phyloP scores from a whole-genome alignment of 2,329 filamentous ascomycete species.

The Fusarium veterinarium region DNA sequence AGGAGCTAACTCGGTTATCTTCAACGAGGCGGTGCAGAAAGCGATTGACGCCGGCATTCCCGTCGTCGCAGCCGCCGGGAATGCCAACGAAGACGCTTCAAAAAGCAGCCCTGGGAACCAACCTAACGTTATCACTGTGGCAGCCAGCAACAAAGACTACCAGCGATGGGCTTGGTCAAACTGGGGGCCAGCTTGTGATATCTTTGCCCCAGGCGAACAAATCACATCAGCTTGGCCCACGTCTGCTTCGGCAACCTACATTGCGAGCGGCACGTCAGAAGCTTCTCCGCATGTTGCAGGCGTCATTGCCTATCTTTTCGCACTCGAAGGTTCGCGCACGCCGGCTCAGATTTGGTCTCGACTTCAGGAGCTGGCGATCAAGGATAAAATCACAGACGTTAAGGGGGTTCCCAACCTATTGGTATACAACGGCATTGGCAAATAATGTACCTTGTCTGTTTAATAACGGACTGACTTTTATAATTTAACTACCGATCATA shows the following conservation, averaged over 20 bases:
- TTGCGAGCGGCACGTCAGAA: constrained; percentile 28
- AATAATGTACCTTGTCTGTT: background rate
- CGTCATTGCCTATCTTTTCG: constrained; percentile 33
- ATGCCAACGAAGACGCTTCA: constrained; percentile 18
- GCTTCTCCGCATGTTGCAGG: constrained; percentile 40
- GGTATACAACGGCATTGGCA: constrained; percentile 31
- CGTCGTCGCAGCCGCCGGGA: constrained; percentile 52
- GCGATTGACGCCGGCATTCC: constrained; percentile 43
- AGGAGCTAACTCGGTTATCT: background rate
- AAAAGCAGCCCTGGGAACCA: constrained; percentile 27
- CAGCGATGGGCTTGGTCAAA: constrained; percentile 56
- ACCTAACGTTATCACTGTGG: constrained; percentile 42
- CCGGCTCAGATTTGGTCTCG: constrained; percentile 10
- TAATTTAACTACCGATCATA: constrained; percentile 4
- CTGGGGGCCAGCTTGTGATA: constrained; percentile 48
- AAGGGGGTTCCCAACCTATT: constrained; percentile 28
- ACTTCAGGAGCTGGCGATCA: constrained; percentile 22
- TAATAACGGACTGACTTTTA: rapidly evolving
- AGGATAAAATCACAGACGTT: constrained; percentile 8
- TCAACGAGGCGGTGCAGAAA: constrained; percentile 37
- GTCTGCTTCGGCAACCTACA: background rate
- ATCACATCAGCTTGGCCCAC: constrained; percentile 44
- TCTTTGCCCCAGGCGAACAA: constrained; percentile 16
- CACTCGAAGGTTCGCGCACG: constrained; percentile 24
- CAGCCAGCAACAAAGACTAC: constrained; percentile 48